Conservation (phyloP, 805 yeast species). For the Wickerhamomyces tratensis region DNA sequence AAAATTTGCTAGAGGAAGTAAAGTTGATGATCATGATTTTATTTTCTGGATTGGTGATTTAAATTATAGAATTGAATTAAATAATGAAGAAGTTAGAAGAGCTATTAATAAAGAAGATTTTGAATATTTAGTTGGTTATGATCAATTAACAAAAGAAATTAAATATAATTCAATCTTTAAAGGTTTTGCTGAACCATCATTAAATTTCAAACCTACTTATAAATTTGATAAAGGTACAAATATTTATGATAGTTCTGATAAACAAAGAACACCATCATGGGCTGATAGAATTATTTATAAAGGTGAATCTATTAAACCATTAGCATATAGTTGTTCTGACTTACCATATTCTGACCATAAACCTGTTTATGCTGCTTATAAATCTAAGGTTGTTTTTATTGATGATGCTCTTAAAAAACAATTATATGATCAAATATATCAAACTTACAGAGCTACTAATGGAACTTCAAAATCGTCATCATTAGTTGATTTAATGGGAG, state of each 20-base stretch:
- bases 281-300: constrained; percentile 77
- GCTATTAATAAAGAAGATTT: constrained; percentile 36
- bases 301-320: constrained; percentile 48
- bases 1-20: constrained; percentile 66
- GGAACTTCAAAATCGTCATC: constrained; percentile 16
- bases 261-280: constrained; percentile 93
- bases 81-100: constrained; percentile 65
- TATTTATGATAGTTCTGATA: constrained; percentile 80
- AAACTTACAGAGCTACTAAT: constrained; percentile 35
- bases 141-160: constrained; percentile 75
- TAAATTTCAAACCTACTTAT: constrained; percentile 82
- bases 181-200: constrained; percentile 66
- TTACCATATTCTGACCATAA: constrained; percentile 77
- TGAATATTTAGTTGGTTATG: constrained; percentile 49
- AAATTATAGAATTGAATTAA: constrained; percentile 67
- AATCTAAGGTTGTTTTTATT: constrained; percentile 54
- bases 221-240: constrained; percentile 82
- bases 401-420: constrained; percentile 51
- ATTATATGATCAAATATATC: constrained; percentile 50
- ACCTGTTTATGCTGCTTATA: constrained; percentile 81
- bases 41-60: constrained; percentile 94
- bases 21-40: constrained; percentile 74
- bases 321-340: constrained; percentile 60
- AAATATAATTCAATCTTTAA: constrained; percentile 62
- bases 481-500: constrained; percentile 10